Percentiles rank a stretch among this genome's conserved stretches.
Conservation (phyloP, 1,284 basidiomycete species). For the Neotropicomus parvogracilis region DNA sequence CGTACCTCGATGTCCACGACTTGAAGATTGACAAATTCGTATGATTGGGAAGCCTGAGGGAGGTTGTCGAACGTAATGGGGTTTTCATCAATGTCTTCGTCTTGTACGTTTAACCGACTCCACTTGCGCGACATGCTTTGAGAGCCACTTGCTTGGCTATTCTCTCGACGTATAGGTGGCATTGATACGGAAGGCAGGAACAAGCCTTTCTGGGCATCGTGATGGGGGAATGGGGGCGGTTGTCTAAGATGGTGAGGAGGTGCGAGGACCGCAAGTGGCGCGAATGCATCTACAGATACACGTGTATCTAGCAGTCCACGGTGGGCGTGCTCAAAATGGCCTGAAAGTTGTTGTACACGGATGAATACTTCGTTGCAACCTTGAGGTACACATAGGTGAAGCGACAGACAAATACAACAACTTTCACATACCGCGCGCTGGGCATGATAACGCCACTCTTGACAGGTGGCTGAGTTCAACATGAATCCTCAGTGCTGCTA, state of each 20-base stretch:
- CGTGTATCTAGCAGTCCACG: conserved; percentile 17
- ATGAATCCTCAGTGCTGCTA: conserved; percentile 20
- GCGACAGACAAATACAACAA: neutral
- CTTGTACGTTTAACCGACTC: conserved; percentile 31
- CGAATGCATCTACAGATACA: conserved; percentile 16
- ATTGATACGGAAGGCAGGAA: conserved; percentile 15
- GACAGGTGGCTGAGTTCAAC: conserved; percentile 33
- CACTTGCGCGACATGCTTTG: conserved; percentile 28
- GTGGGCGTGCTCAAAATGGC: conserved; percentile 25
- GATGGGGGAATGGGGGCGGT: conserved; percentile 20
- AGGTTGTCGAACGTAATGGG: conserved; percentile 23
- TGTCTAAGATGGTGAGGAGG: conserved; percentile 17
- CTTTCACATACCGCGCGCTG: conserved; percentile 20
- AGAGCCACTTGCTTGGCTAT: conserved; percentile 13
- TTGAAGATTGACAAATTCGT: neutral
- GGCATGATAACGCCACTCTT: conserved; percentile 26
- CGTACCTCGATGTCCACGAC: conserved; percentile 19
- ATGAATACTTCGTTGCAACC: conserved; percentile 27
- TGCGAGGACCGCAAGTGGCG: conserved; percentile 20
- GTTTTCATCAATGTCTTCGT: conserved; percentile 18
- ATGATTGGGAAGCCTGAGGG: neutral
- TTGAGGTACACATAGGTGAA: conserved; percentile 9
- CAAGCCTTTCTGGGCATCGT: neutral
- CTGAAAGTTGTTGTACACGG: conserved; percentile 25
- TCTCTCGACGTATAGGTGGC: conserved; percentile 9